Percentiles rank a stretch among this genome's conserved stretches.
These are phyloP conservation scores for Mycena haematopus DNA, from an alignment of 768 basidiomycete species.

Conservation along the genomic window DNA sequence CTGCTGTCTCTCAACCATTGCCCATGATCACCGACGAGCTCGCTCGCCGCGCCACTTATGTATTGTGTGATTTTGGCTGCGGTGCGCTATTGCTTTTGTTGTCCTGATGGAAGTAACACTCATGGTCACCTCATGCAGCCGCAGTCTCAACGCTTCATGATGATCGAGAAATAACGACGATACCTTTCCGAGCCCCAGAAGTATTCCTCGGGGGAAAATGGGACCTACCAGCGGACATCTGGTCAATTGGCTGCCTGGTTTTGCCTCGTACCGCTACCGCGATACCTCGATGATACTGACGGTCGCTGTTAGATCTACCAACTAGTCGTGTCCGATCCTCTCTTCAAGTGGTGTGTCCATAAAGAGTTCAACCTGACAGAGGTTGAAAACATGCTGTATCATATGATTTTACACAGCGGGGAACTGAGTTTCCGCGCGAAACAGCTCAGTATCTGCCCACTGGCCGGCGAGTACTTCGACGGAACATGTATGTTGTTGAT, in stretches of 20 bases:
- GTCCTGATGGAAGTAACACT: constrained; percentile 3
- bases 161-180: constrained; percentile 31
- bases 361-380: constrained; percentile 10
- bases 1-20: constrained; percentile 38
- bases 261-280: constrained; percentile 4
- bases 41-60: constrained; percentile 34
- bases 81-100: constrained; percentile 27
- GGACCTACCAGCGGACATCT: constrained; percentile 39
- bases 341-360: constrained; percentile 20
- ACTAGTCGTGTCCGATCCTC: constrained; percentile 14
- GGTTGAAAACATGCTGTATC: constrained; percentile 23
- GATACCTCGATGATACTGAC: constrained; percentile 3
- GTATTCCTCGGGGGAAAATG: constrained; percentile 35
- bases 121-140: constrained; percentile 28
- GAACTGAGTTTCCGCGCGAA: constrained; percentile 7
- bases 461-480: no score
- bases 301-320: constrained; percentile 21
- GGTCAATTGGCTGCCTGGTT: constrained; percentile 41
- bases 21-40: constrained; percentile 30
- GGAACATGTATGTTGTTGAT: no score
- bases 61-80: constrained; percentile 37
- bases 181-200: constrained; percentile 37
- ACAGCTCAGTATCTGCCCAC: no score
- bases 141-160: constrained; percentile 22
- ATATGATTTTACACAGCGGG: constrained; percentile 12